Evolutionary conservation across 257 asterid species (phyloP), one percentile per base, ranked within the genome.

Genomic region (Jacaranda copaia): DNA sequence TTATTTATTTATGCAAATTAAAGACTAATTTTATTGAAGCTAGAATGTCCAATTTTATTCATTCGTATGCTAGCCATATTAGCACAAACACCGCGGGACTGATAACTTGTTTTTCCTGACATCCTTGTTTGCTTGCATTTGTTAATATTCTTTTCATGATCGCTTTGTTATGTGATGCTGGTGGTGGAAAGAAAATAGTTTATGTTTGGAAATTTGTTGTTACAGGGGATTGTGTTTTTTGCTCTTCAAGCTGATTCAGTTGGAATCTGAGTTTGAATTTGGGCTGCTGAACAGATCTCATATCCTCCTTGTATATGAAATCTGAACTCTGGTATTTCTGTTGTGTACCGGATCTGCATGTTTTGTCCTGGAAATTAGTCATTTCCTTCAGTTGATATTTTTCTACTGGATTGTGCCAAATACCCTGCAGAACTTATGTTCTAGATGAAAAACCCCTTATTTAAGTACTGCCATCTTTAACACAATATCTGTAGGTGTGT

Each of bases 151-250:
- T n/a, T 60, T 39, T 42, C 5, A 35, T 3, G 43, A 39, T 62
- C 53, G 38, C 36, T 69, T 68, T 60, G 13, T 68, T 25, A 68
- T 68, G 12, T 56, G 5, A 36, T 5, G 14, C 42, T 53, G 9
- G 38, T 70, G 6, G 38, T 70, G 6, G 56, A 40, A 18, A 12
- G 4, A 36, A 1, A 16, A 3, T 19, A 15, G 5, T 74, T 64
- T 38, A 36, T 16, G 14, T 12, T 39, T 42, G 13, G 1, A 25
- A 39, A 15, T 55, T 45, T 56, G 25, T 45, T 67, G 32, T 42
- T 19, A 66, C 82, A 63, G 53, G 69, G 43, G 12, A 42, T 14
- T 55, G 51, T 62, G 58, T 53, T 70, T 64, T 25, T 36, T 51
- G 61, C 62, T 40, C 48, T 42, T 42, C 12, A 38, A 62, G 61